Base-by-base conservation (phyloP, 2,329 filamentous ascomycete species). In the Alternaria triticimaculans region DNA sequence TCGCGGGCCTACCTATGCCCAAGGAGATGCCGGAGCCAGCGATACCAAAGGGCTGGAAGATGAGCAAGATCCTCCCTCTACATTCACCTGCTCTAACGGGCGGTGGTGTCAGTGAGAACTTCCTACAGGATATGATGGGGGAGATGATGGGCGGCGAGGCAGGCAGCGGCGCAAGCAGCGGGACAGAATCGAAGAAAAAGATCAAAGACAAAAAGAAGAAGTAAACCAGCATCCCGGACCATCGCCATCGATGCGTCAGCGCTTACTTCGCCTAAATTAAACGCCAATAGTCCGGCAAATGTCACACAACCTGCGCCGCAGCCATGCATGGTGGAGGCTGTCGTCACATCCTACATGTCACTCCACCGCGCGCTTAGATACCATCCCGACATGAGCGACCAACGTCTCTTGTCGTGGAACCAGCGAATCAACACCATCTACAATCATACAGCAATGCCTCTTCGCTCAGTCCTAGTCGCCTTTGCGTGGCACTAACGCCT, bases 51-150 rank as follows among this genome's bases (percentile, higher is more conserved):
- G 95, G 95, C 41, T 97, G 94, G 93, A 97, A 97, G 84, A 90
- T 98, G 80, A 89, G 89, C 65, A 89, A 88, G 63, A 89, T 97
- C 62, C 78, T 99, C 69, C 96, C 96, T 21, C 89, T 96, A 68
- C 91, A 97, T 76, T 96, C 92, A 66, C 90, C 94, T 1, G 96
- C 94, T 18, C 87, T 98, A 82, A 96, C 92, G 58, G 96, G 96
- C 9, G 96, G 96, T 11, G 96, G 96, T 37, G 93, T 98, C 11
- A 94, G 89, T 66, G 96, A 99, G 80, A 97, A 98, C 76, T 88
- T 97, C 65, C 89, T 98, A 76, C 93, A 96, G 84, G 94, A 97
- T 72, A 97, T 97, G 86, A 97, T 98, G 94, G 90, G 89, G 75
- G 93, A 96, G 83, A 97, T 98, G 93, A 84, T 87, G 68, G 84